Conservation (phyloP, 2,329 filamentous ascomycete species). For the Claviceps spartinae region DNA sequence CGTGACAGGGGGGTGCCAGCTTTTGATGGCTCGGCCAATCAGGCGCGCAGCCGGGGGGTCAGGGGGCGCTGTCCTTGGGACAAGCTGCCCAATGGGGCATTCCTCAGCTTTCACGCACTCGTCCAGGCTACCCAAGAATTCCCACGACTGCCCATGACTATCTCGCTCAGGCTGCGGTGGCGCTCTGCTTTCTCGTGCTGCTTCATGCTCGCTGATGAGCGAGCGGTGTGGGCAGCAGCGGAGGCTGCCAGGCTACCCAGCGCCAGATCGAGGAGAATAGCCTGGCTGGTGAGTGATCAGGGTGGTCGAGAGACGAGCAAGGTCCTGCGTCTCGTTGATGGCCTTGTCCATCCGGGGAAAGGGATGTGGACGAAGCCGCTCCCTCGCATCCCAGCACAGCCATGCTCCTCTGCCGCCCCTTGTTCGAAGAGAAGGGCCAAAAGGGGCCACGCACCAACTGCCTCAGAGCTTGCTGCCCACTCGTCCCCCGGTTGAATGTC, state of each 20-base stretch:
- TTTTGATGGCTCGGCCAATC: constrained; percentile 41
- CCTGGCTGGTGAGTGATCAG: not conserved
- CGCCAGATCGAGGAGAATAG: not conserved
- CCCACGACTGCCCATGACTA: constrained; percentile 3
- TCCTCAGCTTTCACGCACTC: constrained; percentile 26
- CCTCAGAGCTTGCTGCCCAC: constrained; percentile 1
- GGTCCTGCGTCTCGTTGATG: not conserved
- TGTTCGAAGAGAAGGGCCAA: not conserved
- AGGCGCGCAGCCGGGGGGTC: constrained; percentile 22
- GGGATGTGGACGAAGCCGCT: not conserved
- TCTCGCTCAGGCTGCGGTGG: not conserved
- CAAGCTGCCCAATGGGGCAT: constrained; percentile 37
- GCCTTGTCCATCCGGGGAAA: not conserved
- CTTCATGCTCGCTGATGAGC: constrained; percentile 11
- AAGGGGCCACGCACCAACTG: not conserved
- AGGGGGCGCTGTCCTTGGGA: constrained; percentile 21
- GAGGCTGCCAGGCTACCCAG: not conserved
- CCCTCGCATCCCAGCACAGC: constrained; percentile 4
- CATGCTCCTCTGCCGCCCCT: constrained; percentile 8
- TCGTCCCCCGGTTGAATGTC: constrained; percentile 2
- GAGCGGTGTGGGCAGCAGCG: constrained; percentile 19
- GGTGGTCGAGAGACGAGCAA: not conserved
- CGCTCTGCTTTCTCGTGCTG: not conserved
- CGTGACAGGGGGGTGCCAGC: constrained; percentile 33
- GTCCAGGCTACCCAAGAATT: constrained; percentile 19